Percentiles rank a stretch among this genome's conserved stretches.
Evolutionary conservation across 2,329 filamentous ascomycete genomes (phyloP).

Genomic region (Diplodia scrobiculata): DNA sequence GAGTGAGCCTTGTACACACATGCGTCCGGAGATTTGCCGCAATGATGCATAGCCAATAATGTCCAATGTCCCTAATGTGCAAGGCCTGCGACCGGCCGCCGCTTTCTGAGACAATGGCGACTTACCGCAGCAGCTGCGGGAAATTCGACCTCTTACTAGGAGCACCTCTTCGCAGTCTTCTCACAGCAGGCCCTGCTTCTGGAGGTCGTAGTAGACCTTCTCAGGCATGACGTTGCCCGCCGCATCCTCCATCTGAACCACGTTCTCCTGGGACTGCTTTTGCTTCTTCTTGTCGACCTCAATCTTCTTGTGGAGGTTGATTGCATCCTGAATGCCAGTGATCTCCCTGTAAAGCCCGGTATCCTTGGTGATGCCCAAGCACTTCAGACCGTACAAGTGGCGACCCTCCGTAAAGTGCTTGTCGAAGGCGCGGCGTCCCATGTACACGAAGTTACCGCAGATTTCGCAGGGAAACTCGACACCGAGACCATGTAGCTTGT

Average conservation of each 20-base stretch:
- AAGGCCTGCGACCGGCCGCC: slow-evolving; percentile 1
- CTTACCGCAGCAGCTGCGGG: slow-evolving; percentile 1
- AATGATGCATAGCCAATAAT: slow-evolving; percentile 21
- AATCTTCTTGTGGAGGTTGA: slow-evolving; percentile 90
- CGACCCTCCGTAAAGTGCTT: slow-evolving; percentile 97
- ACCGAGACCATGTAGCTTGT: slow-evolving; percentile 91
- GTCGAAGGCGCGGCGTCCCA: slow-evolving; percentile 92
- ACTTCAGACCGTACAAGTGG: slow-evolving; percentile 92
- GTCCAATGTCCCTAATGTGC: slow-evolving; percentile 6
- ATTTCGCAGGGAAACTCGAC: slow-evolving; percentile 96
- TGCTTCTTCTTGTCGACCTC: slow-evolving; percentile 79
- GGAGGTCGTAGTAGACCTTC: slow-evolving; percentile 94
- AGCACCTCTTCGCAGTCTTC: background rate
- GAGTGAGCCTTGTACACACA: background rate
- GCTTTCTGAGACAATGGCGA: slow-evolving; percentile 19
- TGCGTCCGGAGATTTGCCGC: slow-evolving; percentile 6
- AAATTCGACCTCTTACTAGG: slow-evolving; percentile 13
- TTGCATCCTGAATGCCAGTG: slow-evolving; percentile 83
- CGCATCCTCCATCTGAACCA: slow-evolving; percentile 98
- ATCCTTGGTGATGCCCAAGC: slow-evolving; percentile 74
- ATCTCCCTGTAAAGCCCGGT: slow-evolving; percentile 92
- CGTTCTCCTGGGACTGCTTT: slow-evolving; percentile 73
- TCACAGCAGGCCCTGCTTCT: slow-evolving; percentile 84
- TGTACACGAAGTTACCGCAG: slow-evolving; percentile 92
- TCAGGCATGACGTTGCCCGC: slow-evolving; percentile 99